A percentile compares a stretch with the other conserved stretches of the same genome.
Conservation (phyloP, 208 protist genomes). For the Endotrypanum monterogeii region DNA sequence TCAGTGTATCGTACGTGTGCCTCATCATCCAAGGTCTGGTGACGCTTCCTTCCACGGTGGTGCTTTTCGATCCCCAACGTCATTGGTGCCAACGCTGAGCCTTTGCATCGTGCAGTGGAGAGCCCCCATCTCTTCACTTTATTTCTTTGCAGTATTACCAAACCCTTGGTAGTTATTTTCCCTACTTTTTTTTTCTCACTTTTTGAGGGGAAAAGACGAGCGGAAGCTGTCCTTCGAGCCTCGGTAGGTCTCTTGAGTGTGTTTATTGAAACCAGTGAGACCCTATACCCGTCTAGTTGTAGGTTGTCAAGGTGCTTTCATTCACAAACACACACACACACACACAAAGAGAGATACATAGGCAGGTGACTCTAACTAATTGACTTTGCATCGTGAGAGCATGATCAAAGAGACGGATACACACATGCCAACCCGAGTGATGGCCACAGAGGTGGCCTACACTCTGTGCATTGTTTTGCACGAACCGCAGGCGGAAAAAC, state of each 20-base stretch:
- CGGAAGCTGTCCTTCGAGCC: background rate
- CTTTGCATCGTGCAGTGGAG: too few species aligned
- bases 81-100: too few species aligned
- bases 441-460: conserved; percentile 2
- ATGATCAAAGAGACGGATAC: background rate
- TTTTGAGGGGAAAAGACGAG: background rate
- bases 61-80: too few species aligned
- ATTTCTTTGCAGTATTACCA: background rate
- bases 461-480: conserved; percentile 39
- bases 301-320: background rate
- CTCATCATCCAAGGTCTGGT: too few species aligned
- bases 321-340: background rate
- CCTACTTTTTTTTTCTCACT: background rate
- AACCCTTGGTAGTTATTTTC: background rate
- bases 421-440: background rate
- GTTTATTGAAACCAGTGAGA: background rate
- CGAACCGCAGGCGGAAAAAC: conserved; percentile 35
- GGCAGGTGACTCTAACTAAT: background rate
- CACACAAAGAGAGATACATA: background rate
- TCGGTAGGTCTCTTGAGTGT: too few species aligned
- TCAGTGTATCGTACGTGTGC: too few species aligned
- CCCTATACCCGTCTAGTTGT: background rate
- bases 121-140: too few species aligned
- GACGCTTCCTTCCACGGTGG: too few species aligned
- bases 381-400: background rate